A percentile compares a stretch with the other conserved stretches of the same genome.
These are phyloP conservation scores for Talaromyces amestolkiae DNA, from an alignment of 2,329 filamentous ascomycete species.

Conservation along the genomic window DNA sequence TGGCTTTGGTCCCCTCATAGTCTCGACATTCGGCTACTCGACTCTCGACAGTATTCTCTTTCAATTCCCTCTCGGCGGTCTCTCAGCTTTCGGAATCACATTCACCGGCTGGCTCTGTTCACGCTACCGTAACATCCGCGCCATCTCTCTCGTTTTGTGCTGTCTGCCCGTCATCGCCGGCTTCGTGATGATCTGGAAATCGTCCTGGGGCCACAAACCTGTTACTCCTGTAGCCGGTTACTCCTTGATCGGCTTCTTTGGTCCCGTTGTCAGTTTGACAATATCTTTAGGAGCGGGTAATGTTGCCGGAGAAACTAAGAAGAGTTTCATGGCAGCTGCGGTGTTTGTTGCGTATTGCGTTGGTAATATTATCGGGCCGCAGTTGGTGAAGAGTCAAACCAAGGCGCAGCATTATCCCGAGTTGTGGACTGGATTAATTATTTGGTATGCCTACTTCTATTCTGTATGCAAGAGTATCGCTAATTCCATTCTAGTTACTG, in stretches of 20 bases:
- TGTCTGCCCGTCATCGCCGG: slow-evolving; percentile 73
- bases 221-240: slow-evolving; percentile 68
- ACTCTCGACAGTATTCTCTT: slow-evolving; percentile 66
- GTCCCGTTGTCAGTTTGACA: slow-evolving; percentile 64
- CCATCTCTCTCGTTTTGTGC: slow-evolving; percentile 62
- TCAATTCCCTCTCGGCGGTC: slow-evolving; percentile 69
- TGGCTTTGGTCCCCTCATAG: slow-evolving; percentile 69
- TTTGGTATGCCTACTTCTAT: slow-evolving; percentile 43
- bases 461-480: not conserved
- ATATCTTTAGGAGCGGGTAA: slow-evolving; percentile 63
- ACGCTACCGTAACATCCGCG: slow-evolving; percentile 60
- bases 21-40: slow-evolving; percentile 67
- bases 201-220: slow-evolving; percentile 60
- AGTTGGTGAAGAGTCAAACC: slow-evolving; percentile 66
- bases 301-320: slow-evolving; percentile 73
- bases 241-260: slow-evolving; percentile 70
- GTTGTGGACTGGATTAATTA: slow-evolving; percentile 68
- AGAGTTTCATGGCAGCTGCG: slow-evolving; percentile 70
- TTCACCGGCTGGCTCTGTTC: slow-evolving; percentile 64
- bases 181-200: slow-evolving; percentile 72
- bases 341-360: slow-evolving; percentile 76
- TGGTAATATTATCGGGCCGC: slow-evolving; percentile 73
- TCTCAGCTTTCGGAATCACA: slow-evolving; percentile 67
- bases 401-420: slow-evolving; percentile 67
- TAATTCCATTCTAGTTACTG: slow-evolving; percentile 11